Base-by-base conservation (phyloP, 2,329 filamentous ascomycete genomes). In the Microcyclosporella mali region DNA sequence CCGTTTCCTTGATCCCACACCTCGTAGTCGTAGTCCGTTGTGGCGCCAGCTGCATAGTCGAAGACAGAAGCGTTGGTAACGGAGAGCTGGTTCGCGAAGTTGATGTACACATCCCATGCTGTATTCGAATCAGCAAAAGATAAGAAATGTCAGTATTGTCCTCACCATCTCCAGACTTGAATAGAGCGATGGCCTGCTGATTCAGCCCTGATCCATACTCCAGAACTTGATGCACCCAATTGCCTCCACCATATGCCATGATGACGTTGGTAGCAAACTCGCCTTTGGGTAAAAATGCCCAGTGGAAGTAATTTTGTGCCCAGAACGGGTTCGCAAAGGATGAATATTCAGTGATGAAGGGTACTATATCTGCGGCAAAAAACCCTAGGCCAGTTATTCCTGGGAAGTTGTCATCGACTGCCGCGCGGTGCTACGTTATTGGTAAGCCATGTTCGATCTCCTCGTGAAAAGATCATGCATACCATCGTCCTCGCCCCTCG, bases 201-300 rank as follows among this genome's bases (percentile, higher is more conserved):
- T 49, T 49, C 18, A 19, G 25, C 10, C 46, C 46, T 18, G 32
- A 2, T 2, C 46, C 42, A 7, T 37, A 28, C 19, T 19, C 17
- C 25, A 35, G 25, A 21, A 49, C 30, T 8, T 30, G 19, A 3
- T 43, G 12, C 10, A 39, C 34, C 33, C 16, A 42, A 8, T 37
- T 40, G 8, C 46, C 42, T 9, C 46, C 46, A 14, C 46, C 46
- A 28, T 39, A 49, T 9, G 46, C 43, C 46, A 49, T 49, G 32
- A 49, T 49, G 4, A 49, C 31, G 30, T 37, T 19, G 17, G 36
- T 39, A 9, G 46, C 18, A 29, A 49, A 49, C 9, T 42, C 15
- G 25, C 28, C 38, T 33, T 30, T 21, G 4, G 45, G 45, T 16
- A 47, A 18, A 14, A 45, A 38, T 2, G 36, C 10, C 41, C 41